Percentiles rank a stretch among this genome's conserved stretches.
Evolutionary conservation across 257 asterid species (phyloP).

Genomic region (Penstemon newberryi): DNA sequence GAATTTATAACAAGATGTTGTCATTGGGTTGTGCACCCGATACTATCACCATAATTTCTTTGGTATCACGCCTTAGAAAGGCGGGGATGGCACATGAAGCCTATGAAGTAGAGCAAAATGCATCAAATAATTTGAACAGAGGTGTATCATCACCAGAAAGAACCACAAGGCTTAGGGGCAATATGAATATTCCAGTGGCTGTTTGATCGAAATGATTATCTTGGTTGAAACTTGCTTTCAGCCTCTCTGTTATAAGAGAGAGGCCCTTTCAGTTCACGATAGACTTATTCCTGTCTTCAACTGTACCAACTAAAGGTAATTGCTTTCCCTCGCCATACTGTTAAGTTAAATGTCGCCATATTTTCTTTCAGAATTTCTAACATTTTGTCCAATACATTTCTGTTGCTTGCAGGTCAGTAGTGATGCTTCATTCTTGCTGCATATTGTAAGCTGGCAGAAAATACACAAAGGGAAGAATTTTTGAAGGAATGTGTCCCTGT

Average conservation of each 20-base stretch:
- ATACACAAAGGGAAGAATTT: neutral
- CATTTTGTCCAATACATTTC: constrained; percentile 4
- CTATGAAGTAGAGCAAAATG: constrained; percentile 52
- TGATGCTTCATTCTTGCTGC: constrained; percentile 22
- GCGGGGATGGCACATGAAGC: constrained; percentile 88
- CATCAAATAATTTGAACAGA: constrained; percentile 30
- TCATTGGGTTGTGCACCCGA: constrained; percentile 74
- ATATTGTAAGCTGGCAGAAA: neutral
- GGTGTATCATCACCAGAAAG: constrained; percentile 42
- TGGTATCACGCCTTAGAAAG: constrained; percentile 70
- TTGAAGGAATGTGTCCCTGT: neutral
- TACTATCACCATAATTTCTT: constrained; percentile 48
- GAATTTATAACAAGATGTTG: constrained; percentile 67
- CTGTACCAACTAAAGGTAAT: constrained; percentile 29
- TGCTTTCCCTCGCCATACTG: constrained; percentile 12
- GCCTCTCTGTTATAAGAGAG: constrained; percentile 7
- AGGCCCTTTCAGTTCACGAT: constrained; percentile 24
- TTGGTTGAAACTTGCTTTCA: constrained; percentile 27
- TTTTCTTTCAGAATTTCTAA: constrained; percentile 1
- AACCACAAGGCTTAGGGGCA: constrained; percentile 33
- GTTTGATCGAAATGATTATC: constrained; percentile 35
- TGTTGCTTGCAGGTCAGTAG: constrained; percentile 2
- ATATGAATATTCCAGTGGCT: constrained; percentile 59
- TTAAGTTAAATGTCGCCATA: neutral
- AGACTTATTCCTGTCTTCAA: neutral